These are phyloP conservation scores for Musa acuminata DNA, from an alignment of 176 grass and related monocot species.

Conservation along the genomic window DNA sequence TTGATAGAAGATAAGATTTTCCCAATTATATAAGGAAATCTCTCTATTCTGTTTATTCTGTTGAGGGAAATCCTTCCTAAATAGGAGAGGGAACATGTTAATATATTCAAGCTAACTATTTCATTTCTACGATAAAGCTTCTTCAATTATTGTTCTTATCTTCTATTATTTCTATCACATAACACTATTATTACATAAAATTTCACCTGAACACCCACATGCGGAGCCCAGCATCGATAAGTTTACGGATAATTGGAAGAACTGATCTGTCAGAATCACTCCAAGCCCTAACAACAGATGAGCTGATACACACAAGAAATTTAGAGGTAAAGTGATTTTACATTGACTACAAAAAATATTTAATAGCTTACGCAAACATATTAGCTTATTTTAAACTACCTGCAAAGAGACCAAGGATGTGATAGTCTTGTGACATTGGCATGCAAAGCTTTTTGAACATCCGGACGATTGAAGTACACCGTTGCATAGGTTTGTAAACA, in stretches of 20 bases:
- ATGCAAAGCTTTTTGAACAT: conserved; percentile 44
- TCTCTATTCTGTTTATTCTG: no score
- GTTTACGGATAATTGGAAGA: conserved; percentile 36
- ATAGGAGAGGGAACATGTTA: no score
- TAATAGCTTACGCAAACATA: no score
- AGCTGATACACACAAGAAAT: conserved; percentile 5
- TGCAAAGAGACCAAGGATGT: conserved; percentile 19
- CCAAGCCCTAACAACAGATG: conserved; percentile 19
- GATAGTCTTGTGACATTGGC: conserved; percentile 4
- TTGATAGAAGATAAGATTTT: no score
- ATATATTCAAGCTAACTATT: no score
- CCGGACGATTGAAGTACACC: conserved; percentile 32
- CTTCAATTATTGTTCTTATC: no score
- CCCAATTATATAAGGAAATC: no score
- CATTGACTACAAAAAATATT: not conserved
- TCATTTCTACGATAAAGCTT: no score
- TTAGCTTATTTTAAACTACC: not conserved
- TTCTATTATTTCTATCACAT: no score
- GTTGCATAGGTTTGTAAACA: conserved; percentile 25
- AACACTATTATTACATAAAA: not conserved
- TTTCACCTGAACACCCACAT: conserved; percentile 48
- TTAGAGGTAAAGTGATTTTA: not conserved
- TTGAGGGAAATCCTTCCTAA: no score
- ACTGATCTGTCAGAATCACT: conserved; percentile 33
- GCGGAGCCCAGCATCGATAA: conserved; percentile 26